phyloP scores from a whole-genome alignment of 2,329 filamentous ascomycete genomes.

The Fusarium sp. region DNA sequence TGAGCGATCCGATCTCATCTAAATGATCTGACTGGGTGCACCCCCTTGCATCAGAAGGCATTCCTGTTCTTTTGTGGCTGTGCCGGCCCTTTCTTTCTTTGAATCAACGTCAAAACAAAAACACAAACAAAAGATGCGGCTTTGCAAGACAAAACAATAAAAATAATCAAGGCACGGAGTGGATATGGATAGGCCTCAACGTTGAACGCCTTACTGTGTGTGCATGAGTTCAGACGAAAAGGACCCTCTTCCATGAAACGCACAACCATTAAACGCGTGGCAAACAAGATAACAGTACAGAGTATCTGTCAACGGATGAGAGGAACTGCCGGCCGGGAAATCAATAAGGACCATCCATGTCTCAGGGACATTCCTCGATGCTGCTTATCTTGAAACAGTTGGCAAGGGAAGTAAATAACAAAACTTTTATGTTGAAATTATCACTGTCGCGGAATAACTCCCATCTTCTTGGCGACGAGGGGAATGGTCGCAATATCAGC shows the following conservation, averaged over 20 bases:
- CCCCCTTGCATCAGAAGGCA: constrained; percentile 14
- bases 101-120: neutral
- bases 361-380: constrained; percentile 13
- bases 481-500: constrained; percentile 33
- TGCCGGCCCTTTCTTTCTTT: constrained; percentile 11
- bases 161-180: neutral
- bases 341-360: constrained; percentile 6
- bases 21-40: constrained; percentile 15
- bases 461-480: constrained; percentile 25
- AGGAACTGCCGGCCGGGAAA: constrained; percentile 16
- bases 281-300: neutral
- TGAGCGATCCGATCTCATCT: constrained; percentile 29
- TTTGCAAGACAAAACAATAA: neutral
- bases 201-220: constrained; percentile 1
- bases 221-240: constrained; percentile 14
- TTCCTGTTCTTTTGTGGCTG: constrained; percentile 19
- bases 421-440: constrained; percentile 3
- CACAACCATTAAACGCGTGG: constrained; percentile 1
- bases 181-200: constrained; percentile 1
- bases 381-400: neutral
- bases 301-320: neutral
- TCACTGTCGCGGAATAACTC: constrained; percentile 26
- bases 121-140: neutral
- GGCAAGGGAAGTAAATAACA: neutral
- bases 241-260: constrained; percentile 41